These are phyloP conservation scores for Cystobasidium tubakii DNA, from an alignment of 768 basidiomycete species.

Conservation along the genomic window DNA sequence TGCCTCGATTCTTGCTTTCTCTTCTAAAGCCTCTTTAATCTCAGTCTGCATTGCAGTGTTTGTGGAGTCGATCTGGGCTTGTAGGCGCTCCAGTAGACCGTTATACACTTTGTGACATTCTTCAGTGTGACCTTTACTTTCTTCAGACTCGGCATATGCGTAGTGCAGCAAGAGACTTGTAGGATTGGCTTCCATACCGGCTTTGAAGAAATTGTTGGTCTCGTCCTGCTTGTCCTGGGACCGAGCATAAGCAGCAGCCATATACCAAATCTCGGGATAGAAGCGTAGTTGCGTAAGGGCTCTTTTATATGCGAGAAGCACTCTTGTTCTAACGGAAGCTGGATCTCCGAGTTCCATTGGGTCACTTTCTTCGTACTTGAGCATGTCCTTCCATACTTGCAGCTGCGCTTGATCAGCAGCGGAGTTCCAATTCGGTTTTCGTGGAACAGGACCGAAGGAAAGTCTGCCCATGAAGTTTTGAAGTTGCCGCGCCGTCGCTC, in stretches of 20 bases:
- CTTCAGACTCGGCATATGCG: conserved; percentile 71
- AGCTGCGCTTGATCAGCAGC: conserved; percentile 66
- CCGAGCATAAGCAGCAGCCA: conserved; percentile 78
- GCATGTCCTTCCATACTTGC: conserved; percentile 81
- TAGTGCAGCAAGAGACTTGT: conserved; percentile 83
- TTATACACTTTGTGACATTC: conserved; percentile 70
- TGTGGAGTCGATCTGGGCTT: conserved; percentile 48
- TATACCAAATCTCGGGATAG: conserved; percentile 90
- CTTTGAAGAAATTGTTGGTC: conserved; percentile 68
- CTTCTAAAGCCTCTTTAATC: conserved; percentile 34
- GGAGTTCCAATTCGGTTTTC: conserved; percentile 67
- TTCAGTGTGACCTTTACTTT: conserved; percentile 59
- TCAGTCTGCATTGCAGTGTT: conserved; percentile 45
- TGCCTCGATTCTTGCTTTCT: conserved; percentile 20
- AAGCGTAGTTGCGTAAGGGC: conserved; percentile 87
- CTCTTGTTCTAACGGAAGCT: conserved; percentile 60
- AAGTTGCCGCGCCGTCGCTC: conserved; percentile 76
- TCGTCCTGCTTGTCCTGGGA: conserved; percentile 73
- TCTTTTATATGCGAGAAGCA: conserved; percentile 79
- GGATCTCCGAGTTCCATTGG: conserved; percentile 86
- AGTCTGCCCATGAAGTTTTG: conserved; percentile 61
- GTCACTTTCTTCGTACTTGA: conserved; percentile 93
- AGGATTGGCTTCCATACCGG: conserved; percentile 82
- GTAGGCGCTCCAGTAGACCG: conserved; percentile 64
- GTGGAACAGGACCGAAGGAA: conserved; percentile 60